These are phyloP conservation scores for Calonectria fujianensis DNA, from an alignment of 2,329 filamentous ascomycete species.

Conservation along the genomic window DNA sequence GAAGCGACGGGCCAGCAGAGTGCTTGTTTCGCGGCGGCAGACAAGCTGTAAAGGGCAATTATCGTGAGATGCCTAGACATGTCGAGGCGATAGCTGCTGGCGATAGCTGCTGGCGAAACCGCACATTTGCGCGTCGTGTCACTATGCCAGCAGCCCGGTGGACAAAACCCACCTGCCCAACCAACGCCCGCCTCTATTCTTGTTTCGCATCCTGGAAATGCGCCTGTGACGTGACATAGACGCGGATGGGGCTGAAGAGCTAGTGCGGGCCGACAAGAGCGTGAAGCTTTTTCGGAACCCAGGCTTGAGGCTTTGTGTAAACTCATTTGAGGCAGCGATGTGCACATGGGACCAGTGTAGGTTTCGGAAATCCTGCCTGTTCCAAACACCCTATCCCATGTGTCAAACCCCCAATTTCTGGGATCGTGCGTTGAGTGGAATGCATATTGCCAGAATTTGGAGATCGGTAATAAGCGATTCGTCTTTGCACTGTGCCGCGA, in stretches of 20 bases:
- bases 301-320: constrained; percentile 41
- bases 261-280: constrained; percentile 39
- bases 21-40: constrained; percentile 50
- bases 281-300: constrained; percentile 51
- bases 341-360: constrained; percentile 48
- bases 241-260: constrained; percentile 23
- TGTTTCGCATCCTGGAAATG: constrained; percentile 26
- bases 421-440: constrained; percentile 45
- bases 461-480: constrained; percentile 48
- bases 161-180: neutral
- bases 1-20: constrained; percentile 46
- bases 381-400: constrained; percentile 51
- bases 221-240: constrained; percentile 20
- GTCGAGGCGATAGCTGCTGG: neutral
- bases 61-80: neutral
- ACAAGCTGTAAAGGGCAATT: constrained; percentile 36
- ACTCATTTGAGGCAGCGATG: constrained; percentile 47
- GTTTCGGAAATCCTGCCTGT: constrained; percentile 48
- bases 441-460: constrained; percentile 40
- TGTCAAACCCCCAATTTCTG: constrained; percentile 48
- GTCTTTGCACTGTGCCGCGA: constrained; percentile 29
- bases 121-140: neutral
- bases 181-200: neutral
- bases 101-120: neutral
- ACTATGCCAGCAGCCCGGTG: neutral